Base-by-base conservation (phyloP, 2,329 filamentous ascomycete genomes). In the Botrytis medusae region DNA sequence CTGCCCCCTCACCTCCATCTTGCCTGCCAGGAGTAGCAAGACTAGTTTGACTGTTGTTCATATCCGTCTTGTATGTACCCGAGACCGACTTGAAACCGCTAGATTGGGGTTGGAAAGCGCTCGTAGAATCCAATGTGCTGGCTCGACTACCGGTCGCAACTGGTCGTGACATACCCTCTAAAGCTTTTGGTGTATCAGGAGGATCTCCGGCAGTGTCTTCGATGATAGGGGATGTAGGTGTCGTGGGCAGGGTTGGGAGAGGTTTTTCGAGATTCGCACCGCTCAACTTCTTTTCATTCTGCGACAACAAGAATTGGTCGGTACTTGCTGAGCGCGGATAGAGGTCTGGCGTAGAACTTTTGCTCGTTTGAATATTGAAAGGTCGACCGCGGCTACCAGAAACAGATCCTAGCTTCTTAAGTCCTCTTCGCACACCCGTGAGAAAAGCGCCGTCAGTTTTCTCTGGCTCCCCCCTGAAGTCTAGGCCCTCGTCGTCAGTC, bases 1-100 rank as follows among this genome's bases (percentile, higher is more conserved):
- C 83, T 37, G 84, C 78, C 20, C 84, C 85, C 34, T 88, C 86
- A 12, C 82, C 82, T 20, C 81, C 83, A 61, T 88, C 86, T 48
- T 84, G 84, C 75, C 84, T 83, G 44, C 69, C 76, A 37, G 78
- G 76, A 76, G 83, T 84, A 12, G 84, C 82, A 72, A 84, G 76
- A 77, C 84, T 86, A 77, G 81, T 85, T 79, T 88, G 85, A 77
- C 85, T 86, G 76, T 82, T 75, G 62, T 44, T 77, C 73, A 77
- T 75, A 72, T 81, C 78, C 54, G 74, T 73, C 25, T 34, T 72
- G 32, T 59, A 68, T n/a, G 29, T 67, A 34, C 69, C 46, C 37
- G 46, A 32, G 57, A 72, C 34, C 40, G 75, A 69, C 44, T 78
- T 78, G 63, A 75, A 78, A 25, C 75, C 77, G 72, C 72, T 74